Base-by-base conservation (phyloP, 495 filamentous ascomycete genomes). In the Rhypophila decipiens region DNA sequence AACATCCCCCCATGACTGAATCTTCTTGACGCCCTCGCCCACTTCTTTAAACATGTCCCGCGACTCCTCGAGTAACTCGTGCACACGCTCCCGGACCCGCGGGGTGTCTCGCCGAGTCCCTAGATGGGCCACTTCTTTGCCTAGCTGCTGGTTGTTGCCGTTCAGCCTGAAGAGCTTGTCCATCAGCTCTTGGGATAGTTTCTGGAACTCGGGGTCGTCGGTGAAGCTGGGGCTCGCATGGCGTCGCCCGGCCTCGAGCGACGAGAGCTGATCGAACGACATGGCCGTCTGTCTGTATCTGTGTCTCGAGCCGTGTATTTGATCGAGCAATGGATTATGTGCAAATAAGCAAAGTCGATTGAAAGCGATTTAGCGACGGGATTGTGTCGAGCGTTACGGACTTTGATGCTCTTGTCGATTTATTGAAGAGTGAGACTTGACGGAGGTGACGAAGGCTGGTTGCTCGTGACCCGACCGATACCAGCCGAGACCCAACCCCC, bases 191-290 rank as follows among this genome's bases (percentile, higher is more conserved):
- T 87, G 82, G 50, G 89, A 87, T 52, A 94, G 77, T 17, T 74
- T 74, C 53, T 84, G 76, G 77, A 97, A 99, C 54, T 93, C 90
- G 37, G 94, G 94, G 61, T 96, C 90, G 70, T 99, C 93, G 51
- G 84, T 73, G 66, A 94, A 95, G 54, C 88, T 82, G 52, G 66
- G 60, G 49, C 39, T 52, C 33, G 66, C 58, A 46, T 64, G 62
- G 46, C 64, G 64, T 34, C 64, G 67, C 51, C 72, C 72, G 47
- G 90, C 78, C 72, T 97, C 91, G 47, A 96, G 74, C 44, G 80
- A 83, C 53, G 82, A 83, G 55, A 91, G 76, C 47, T 86, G 87
- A 65, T 95, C 84, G 69, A 94, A 97, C 34, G 91, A 95, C 91
- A 97, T 97, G 24, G 47, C 38, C 15, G 36, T 0, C 15, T 22